These are phyloP conservation scores for Sextonia rubra DNA, from an alignment of 164 flowering plant genomes.

Conservation along the genomic window DNA sequence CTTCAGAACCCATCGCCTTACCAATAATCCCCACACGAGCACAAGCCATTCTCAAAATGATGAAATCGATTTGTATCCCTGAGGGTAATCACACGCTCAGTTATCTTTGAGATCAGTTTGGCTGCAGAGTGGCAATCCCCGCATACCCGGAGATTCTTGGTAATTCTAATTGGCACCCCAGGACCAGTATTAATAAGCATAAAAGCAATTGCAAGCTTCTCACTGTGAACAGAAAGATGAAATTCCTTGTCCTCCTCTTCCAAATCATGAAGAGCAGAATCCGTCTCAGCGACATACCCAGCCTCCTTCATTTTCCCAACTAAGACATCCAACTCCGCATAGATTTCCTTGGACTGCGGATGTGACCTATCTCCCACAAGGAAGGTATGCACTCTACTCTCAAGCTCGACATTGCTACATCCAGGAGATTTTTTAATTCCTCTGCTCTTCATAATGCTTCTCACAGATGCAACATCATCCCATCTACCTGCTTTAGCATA, in stretches of 20 bases:
- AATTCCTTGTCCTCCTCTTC: slow-evolving; percentile 19
- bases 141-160: slow-evolving; percentile 18
- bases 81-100: slow-evolving; percentile 4
- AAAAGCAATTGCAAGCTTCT: slow-evolving; percentile 18
- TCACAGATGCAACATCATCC: slow-evolving; percentile 15
- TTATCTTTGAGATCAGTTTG: slow-evolving; percentile 17
- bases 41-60: slow-evolving; percentile 12
- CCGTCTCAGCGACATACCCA: slow-evolving; percentile 14
- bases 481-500: slow-evolving; percentile 22
- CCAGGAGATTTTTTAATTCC: slow-evolving; percentile 16
- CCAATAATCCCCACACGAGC: slow-evolving; percentile 20
- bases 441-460: slow-evolving; percentile 15
- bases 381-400: slow-evolving; percentile 14
- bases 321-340: slow-evolving; percentile 11
- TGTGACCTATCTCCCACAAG: slow-evolving; percentile 21
- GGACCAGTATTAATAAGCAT: slow-evolving; percentile 10
- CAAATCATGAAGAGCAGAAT: slow-evolving; percentile 19
- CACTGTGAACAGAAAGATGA: slow-evolving; percentile 16
- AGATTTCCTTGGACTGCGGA: slow-evolving; percentile 17
- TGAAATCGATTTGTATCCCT: slow-evolving; percentile 22
- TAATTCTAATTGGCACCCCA: slow-evolving; percentile 14
- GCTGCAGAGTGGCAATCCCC: slow-evolving; percentile 13
- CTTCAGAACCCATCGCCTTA: not conserved
- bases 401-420: slow-evolving; percentile 18
- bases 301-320: slow-evolving; percentile 15